A percentile compares a stretch with the other conserved stretches of the same genome.
Evolutionary conservation across 2,329 filamentous ascomycete species (phyloP).

Genomic region (Venturia asperata): DNA sequence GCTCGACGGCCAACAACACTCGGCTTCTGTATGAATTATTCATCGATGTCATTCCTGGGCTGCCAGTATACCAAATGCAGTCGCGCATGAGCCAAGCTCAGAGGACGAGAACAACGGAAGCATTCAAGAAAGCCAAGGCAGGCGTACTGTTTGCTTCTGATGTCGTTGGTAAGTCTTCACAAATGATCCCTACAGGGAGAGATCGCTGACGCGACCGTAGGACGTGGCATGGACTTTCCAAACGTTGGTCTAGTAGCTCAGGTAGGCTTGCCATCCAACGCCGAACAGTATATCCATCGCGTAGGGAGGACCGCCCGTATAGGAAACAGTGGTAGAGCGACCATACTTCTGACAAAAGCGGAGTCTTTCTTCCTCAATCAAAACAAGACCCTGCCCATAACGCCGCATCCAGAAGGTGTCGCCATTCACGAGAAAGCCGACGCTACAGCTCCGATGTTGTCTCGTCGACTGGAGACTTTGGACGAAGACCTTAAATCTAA

Average conservation of each 20-base stretch:
- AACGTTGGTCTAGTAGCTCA: slow-evolving; percentile 93
- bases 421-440: slow-evolving; percentile 21
- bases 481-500: slow-evolving; percentile 37
- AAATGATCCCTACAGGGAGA: not conserved
- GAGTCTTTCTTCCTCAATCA: slow-evolving; percentile 46
- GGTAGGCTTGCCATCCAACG: slow-evolving; percentile 87
- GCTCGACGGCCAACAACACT: slow-evolving; percentile 41
- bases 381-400: slow-evolving; percentile 45
- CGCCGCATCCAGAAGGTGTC: slow-evolving; percentile 40
- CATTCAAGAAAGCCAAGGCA: slow-evolving; percentile 79
- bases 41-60: slow-evolving; percentile 76
- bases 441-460: slow-evolving; percentile 23
- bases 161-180: slow-evolving; percentile 60
- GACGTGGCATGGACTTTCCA: slow-evolving; percentile 83
- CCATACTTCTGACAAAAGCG: slow-evolving; percentile 46
- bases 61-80: slow-evolving; percentile 79
- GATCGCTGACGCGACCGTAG: slow-evolving; percentile 27
- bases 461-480: slow-evolving; percentile 31
- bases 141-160: slow-evolving; percentile 89
- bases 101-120: slow-evolving; percentile 75
- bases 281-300: slow-evolving; percentile 94
- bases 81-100: slow-evolving; percentile 86
- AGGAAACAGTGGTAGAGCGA: slow-evolving; percentile 54
- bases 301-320: slow-evolving; percentile 68
- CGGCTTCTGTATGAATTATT: slow-evolving; percentile 62